These are phyloP conservation scores for Tribonema minus DNA, from an alignment of 108 stramenopile genomes.

Conservation along the genomic window DNA sequence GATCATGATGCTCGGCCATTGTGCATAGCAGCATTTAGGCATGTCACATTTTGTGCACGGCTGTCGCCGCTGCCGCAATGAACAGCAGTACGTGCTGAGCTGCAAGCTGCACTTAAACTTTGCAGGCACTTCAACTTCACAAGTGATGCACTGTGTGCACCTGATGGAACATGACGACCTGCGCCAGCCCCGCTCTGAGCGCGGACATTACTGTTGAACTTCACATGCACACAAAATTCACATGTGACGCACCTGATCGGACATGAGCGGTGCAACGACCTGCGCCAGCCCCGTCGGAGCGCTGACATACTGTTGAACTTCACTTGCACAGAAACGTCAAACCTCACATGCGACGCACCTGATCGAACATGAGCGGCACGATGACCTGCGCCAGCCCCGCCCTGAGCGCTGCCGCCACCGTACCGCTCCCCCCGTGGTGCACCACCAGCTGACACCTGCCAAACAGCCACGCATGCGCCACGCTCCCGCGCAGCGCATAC, in stretches of 20 bases:
- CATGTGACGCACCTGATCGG: too few relatives aligned
- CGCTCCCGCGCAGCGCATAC: neutral
- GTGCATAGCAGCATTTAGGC: too few relatives aligned
- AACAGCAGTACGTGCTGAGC: too few relatives aligned
- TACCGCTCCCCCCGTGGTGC: conserved; percentile 41
- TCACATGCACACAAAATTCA: neutral
- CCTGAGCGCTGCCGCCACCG: conserved; percentile 26
- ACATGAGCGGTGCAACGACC: too few relatives aligned
- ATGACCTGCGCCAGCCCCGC: conserved; percentile 28
- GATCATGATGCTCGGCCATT: too few relatives aligned
- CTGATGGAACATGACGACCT: too few relatives aligned
- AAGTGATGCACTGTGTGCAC: neutral
- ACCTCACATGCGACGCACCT: neutral
- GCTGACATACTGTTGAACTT: too few relatives aligned
- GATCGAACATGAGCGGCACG: neutral
- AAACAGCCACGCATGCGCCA: neutral
- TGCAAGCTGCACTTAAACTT: neutral
- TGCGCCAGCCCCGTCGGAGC: too few relatives aligned
- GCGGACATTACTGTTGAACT: too few relatives aligned
- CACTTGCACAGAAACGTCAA: neutral
- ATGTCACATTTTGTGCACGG: too few relatives aligned
- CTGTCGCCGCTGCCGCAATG: too few relatives aligned
- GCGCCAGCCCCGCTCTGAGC: too few relatives aligned
- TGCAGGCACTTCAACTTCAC: neutral
- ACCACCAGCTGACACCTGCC: conserved; percentile 5